Percentiles rank a stretch among this genome's conserved stretches.
Conservation (phyloP, 2,329 filamentous ascomycete genomes). For the Pseudofabraea citricarpa region DNA sequence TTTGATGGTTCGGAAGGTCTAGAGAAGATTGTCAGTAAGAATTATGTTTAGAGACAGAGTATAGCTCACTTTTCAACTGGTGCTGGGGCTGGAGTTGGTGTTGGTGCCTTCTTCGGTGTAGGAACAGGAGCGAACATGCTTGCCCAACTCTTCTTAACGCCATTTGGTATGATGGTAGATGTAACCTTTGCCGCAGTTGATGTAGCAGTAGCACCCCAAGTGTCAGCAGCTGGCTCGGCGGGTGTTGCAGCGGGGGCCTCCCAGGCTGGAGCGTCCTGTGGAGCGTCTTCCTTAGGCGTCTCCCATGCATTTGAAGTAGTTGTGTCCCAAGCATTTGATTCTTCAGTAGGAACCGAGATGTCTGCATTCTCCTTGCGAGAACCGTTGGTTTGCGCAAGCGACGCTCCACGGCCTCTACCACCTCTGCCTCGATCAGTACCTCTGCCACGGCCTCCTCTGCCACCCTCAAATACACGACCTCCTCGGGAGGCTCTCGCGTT, state of each 20-base stretch:
- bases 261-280: conserved; percentile 33
- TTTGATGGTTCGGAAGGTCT: conserved; percentile 29
- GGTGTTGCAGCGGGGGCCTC: conserved; percentile 26
- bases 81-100: conserved; percentile 44
- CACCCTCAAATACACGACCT: conserved; percentile 56
- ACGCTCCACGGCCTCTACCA: conserved; percentile 57
- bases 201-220: conserved; percentile 30
- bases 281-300: conserved; percentile 34
- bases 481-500: conserved; percentile 50
- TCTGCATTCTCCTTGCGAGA: conserved; percentile 52
- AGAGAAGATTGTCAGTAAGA: conserved; percentile 7
- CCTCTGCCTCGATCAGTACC: conserved; percentile 57
- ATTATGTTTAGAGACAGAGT: too few relatives aligned
- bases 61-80: conserved; percentile 26
- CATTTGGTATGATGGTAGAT: conserved; percentile 31
- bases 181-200: conserved; percentile 31
- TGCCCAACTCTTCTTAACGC: conserved; percentile 62
- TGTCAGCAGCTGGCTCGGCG: conserved; percentile 31
- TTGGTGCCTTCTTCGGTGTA: conserved; percentile 44
- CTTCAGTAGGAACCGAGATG: conserved; percentile 64
- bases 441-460: conserved; percentile 55
- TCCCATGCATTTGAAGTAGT: conserved; percentile 62
- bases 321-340: conserved; percentile 60
- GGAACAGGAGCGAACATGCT: conserved; percentile 66
- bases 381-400: conserved; percentile 57